Evolutionary conservation across 371 early-diverging fungal species (phyloP), one percentile per base, ranked within the genome.

Genomic region (Saksenaea oblongispora): DNA sequence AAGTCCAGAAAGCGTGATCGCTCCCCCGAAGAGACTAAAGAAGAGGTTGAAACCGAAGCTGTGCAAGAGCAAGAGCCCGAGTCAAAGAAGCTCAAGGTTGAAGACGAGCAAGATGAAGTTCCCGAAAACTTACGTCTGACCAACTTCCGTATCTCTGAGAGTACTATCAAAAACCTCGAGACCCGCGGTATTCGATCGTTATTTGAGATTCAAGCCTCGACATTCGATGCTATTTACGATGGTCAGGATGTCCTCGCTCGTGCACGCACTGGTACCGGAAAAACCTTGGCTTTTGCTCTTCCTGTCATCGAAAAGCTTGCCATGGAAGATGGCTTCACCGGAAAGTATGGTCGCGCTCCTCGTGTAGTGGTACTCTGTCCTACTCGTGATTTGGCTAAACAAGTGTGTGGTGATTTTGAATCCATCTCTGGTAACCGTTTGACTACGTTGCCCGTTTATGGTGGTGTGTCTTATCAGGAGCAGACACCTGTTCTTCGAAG

Each of bases 251-350:
- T 99, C 14, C 83, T 99, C 34, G 96, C 93, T 34, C 89, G 97
- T 61, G 98, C 99, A n/a, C 83, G 96, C 36, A 99, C 99, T 0
- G 99, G 99, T 44, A 94, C 94, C 63, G 99, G 97, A 64, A 96
- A 95, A 75, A 96, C 96, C 0, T 80, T 95, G 53, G 95, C 95
- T 11, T 97, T 95, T 75, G 84, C 93, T 24, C 80, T 96, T 47
- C 96, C 96, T 15, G 92, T 95, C 73, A 87, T 92, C 62, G 95
- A 96, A 77, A 76, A 76, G 37, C 73, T 94, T 63, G 83, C 89
- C 54, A 72, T 79, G 69, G 84, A 89, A 15, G 79, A 70, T 27
- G 69, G 66, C 36, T 69, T 65, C 47, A 70, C 53, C 15, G 51
- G 22, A 5, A 47, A 47, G 10, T 22, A 22, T 22, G 93, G 95